These are phyloP conservation scores for Basipetospora chlamydospora DNA, from an alignment of 2,329 filamentous ascomycete species.

Conservation along the genomic window DNA sequence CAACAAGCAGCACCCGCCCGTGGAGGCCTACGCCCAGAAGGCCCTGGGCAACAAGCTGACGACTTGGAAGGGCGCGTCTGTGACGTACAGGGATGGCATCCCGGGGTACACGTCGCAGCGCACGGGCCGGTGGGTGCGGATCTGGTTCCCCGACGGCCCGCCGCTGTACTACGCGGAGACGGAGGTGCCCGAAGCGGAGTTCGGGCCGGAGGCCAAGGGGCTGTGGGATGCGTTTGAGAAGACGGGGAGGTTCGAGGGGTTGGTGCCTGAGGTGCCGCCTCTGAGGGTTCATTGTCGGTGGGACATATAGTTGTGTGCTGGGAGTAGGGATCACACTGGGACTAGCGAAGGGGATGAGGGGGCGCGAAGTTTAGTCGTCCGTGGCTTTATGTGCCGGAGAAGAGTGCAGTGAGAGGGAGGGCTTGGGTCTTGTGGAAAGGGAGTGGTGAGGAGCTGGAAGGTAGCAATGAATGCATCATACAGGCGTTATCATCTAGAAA, in stretches of 20 bases:
- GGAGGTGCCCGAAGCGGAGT: conserved; percentile 39
- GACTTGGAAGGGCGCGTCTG: conserved; percentile 48
- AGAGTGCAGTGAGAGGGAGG: too few species aligned
- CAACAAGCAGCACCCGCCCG: conserved; percentile 27
- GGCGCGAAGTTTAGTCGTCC: too few species aligned
- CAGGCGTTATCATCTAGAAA: too few species aligned
- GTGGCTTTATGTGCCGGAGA: too few species aligned
- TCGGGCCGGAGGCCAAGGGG: conserved; percentile 43
- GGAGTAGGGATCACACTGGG: too few species aligned
- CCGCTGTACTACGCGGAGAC: conserved; percentile 49
- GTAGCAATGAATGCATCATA: too few species aligned
- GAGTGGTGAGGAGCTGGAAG: too few species aligned
- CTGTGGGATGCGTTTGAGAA: conserved; percentile 51
- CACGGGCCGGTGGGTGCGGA: conserved; percentile 44
- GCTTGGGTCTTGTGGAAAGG: too few species aligned
- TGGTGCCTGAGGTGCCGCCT: conserved; percentile 67
- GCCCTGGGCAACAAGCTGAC: conserved; percentile 30
- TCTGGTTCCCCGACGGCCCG: conserved; percentile 61
- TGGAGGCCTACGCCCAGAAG: conserved; percentile 28
- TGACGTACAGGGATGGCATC: conserved; percentile 37
- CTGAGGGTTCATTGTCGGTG: conserved; percentile 61
- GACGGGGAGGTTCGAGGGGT: conserved; percentile 51
- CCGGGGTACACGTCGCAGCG: conserved; percentile 32
- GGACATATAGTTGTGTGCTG: conserved; percentile 23
- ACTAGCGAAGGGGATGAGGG: too few species aligned